These are phyloP conservation scores for Prunus fruticosa DNA, from an alignment of 306 rosid genomes.

Conservation along the genomic window DNA sequence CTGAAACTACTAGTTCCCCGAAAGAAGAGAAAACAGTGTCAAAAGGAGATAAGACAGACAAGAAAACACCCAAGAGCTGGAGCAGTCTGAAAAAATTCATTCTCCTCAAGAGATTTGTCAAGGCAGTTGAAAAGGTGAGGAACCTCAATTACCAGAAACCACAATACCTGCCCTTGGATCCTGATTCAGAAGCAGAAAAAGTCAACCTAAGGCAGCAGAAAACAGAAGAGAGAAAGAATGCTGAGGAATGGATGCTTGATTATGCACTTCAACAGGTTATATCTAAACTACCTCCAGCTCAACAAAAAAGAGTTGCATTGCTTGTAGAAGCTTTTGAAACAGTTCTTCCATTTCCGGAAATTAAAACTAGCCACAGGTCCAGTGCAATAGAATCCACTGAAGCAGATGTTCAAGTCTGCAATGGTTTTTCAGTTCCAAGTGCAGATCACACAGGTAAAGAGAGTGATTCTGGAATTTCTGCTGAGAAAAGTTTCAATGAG, in stretches of 20 bases:
- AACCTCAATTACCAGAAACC: constrained; percentile 39
- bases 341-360: constrained; percentile 53
- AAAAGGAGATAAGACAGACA: constrained; percentile 35
- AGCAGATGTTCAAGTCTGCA: constrained; percentile 36
- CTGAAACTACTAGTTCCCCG: constrained; percentile 3
- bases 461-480: constrained; percentile 13
- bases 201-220: constrained; percentile 57
- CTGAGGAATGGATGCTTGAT: constrained; percentile 95
- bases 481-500: constrained; percentile 17
- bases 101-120: constrained; percentile 77
- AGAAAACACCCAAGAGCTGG: constrained; percentile 61
- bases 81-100: constrained; percentile 68
- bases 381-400: constrained; percentile 22
- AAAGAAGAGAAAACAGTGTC: constrained; percentile 41
- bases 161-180: constrained; percentile 35
- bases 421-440: constrained; percentile 17
- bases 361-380: constrained; percentile 30
- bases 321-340: constrained; percentile 84
- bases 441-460: constrained; percentile 27
- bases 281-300: constrained; percentile 72
- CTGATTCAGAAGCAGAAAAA: constrained; percentile 47
- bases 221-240: constrained; percentile 47
- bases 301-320: constrained; percentile 66
- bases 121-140: constrained; percentile 76
- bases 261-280: constrained; percentile 79